Evolutionary conservation across 306 rosid species (phyloP).

Genomic region (Styphnolobium japonicum): DNA sequence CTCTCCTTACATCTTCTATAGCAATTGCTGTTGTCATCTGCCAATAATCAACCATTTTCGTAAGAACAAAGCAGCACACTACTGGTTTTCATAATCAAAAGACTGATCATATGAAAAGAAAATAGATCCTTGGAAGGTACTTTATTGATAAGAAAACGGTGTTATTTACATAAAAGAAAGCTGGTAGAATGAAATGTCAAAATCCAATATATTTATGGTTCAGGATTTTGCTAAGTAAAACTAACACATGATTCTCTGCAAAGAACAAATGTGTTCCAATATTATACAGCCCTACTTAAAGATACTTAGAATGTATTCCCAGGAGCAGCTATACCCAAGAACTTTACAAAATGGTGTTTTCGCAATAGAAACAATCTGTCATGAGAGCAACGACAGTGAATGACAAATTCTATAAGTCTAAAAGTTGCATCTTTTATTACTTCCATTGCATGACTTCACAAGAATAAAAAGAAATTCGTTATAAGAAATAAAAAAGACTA

Average conservation of each 20-base stretch:
- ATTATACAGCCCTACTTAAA: neutral
- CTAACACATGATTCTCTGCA: neutral
- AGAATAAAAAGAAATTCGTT: too few relatives aligned
- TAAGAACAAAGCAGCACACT: neutral
- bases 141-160: neutral
- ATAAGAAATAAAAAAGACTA: neutral
- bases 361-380: neutral
- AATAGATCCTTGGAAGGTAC: neutral
- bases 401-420: neutral
- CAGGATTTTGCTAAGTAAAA: neutral
- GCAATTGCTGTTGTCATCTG: slow-evolving; percentile 71
- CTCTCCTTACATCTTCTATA: slow-evolving; percentile 60
- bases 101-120: neutral
- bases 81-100: neutral
- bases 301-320: neutral
- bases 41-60: slow-evolving; percentile 8
- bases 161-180: neutral
- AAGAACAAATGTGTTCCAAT: neutral
- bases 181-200: neutral
- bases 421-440: neutral
- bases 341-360: too few relatives aligned
- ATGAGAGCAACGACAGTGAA: too few relatives aligned
- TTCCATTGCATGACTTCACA: neutral
- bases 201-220: neutral
- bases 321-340: neutral